Percentiles rank a stretch among this genome's conserved stretches.
Evolutionary conservation across 768 basidiomycete species (phyloP).

Genomic region (Psilocybe sp.): DNA sequence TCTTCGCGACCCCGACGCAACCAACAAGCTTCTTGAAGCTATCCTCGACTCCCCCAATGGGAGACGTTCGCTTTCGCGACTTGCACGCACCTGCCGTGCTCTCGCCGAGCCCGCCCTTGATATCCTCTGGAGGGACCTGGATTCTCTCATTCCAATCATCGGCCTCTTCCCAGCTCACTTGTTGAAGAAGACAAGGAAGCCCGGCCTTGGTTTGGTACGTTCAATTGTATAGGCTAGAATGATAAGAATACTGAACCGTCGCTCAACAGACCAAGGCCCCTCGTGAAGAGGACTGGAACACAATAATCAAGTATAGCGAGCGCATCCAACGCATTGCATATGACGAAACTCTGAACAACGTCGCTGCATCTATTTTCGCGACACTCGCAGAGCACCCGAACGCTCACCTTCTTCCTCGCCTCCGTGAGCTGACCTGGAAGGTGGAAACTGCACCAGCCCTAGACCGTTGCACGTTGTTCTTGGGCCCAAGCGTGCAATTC

Average conservation of each 20-base stretch:
- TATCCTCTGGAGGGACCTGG: conserved; percentile 75
- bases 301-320: conserved; percentile 62
- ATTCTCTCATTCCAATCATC: conserved; percentile 69
- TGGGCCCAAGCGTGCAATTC: conserved; percentile 58
- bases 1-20: conserved; percentile 61
- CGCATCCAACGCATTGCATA: conserved; percentile 69
- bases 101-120: conserved; percentile 70
- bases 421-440: conserved; percentile 70
- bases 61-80: conserved; percentile 62
- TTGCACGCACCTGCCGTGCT: conserved; percentile 75
- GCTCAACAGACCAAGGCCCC: conserved; percentile 52
- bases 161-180: conserved; percentile 67
- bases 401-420: conserved; percentile 64
- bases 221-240: neutral
- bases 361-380: conserved; percentile 64
- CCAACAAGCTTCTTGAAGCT: conserved; percentile 45
- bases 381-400: conserved; percentile 57
- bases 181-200: conserved; percentile 67
- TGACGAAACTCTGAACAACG: conserved; percentile 61
- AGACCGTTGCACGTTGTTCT: conserved; percentile 62
- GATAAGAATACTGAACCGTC: conserved; percentile 3
- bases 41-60: conserved; percentile 59
- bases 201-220: conserved; percentile 75
- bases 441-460: conserved; percentile 65
- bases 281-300: conserved; percentile 67